phyloP scores from a whole-genome alignment of 2,329 filamentous ascomycete genomes.

The Triangularia setosa region DNA sequence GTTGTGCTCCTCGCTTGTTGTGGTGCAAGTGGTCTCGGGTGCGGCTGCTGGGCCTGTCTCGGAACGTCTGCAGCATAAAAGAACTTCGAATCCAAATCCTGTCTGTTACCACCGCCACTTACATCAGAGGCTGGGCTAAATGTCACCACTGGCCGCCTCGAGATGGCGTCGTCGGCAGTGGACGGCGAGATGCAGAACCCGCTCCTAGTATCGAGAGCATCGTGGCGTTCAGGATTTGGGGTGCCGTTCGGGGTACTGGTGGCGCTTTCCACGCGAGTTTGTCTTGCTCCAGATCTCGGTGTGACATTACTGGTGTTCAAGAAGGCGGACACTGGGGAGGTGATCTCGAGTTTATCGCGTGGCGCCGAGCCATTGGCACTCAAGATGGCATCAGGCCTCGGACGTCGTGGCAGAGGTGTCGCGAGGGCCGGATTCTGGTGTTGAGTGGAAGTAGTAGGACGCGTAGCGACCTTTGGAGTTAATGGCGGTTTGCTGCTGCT shows the following conservation, averaged over 20 bases:
- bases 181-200: conserved; percentile 34
- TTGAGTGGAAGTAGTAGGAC: conserved; percentile 25
- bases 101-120: conserved; percentile 22
- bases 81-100: conserved; percentile 63
- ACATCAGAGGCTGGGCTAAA: conserved; percentile 40
- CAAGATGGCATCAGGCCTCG: conserved; percentile 1
- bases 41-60: conserved; percentile 34
- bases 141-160: conserved; percentile 31
- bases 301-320: conserved; percentile 65
- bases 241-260: conserved; percentile 63
- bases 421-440: conserved; percentile 32
- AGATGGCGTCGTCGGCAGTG: conserved; percentile 29
- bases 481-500: conserved; percentile 45
- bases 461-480: conserved; percentile 51
- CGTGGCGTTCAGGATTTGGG: conserved; percentile 45
- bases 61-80: conserved; percentile 81
- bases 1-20: conserved; percentile 39
- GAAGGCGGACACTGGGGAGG: conserved; percentile 51
- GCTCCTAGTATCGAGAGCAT: conserved; percentile 41
- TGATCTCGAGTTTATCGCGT: conserved; percentile 44
- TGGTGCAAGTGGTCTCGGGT: conserved; percentile 30
- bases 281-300: conserved; percentile 71
- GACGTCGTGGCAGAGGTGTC: conserved; percentile 41
- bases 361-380: conserved; percentile 18
- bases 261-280: conserved; percentile 65